Conservation (phyloP, 345 rosid species). For the Euphorbia lathyris region DNA sequence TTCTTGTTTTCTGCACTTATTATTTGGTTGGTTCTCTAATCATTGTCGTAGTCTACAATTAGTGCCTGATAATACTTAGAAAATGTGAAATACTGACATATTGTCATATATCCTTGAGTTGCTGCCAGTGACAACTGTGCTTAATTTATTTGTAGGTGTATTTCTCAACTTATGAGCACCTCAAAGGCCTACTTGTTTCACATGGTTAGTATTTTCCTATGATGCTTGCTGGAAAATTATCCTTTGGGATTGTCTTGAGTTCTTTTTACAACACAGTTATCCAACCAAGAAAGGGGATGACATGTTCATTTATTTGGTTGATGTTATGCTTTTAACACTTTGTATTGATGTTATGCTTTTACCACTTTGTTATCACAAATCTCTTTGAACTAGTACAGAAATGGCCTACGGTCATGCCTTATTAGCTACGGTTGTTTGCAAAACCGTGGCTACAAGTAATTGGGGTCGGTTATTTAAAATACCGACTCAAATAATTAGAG, state of each 20-base stretch:
- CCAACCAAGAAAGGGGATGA: background rate
- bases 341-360: too few species aligned
- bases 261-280: conserved; percentile 1
- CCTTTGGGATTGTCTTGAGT: conserved; percentile 2
- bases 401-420: too few species aligned
- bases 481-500: too few species aligned
- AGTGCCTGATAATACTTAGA: too few species aligned
- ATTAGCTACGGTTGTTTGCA: too few species aligned
- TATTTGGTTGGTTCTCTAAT: background rate
- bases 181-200: conserved; percentile 63
- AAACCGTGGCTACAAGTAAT: too few species aligned
- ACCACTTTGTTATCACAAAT: too few species aligned
- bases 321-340: conserved; percentile 9
- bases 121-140: conserved; percentile 22
- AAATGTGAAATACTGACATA: conserved; percentile 5
- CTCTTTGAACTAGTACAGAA: too few species aligned
- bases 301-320: background rate
- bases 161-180: conserved; percentile 73
- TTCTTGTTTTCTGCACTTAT: background rate
- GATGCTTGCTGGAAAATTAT: conserved; percentile 13
- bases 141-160: conserved; percentile 60
- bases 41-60: too few species aligned
- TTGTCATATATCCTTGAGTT: conserved; percentile 15
- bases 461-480: too few species aligned
- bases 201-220: conserved; percentile 53